Evolutionary conservation across 2,329 filamentous ascomycete species (phyloP), one percentile per base, ranked within the genome.

Genomic region (Colletotrichum endophyticum): DNA sequence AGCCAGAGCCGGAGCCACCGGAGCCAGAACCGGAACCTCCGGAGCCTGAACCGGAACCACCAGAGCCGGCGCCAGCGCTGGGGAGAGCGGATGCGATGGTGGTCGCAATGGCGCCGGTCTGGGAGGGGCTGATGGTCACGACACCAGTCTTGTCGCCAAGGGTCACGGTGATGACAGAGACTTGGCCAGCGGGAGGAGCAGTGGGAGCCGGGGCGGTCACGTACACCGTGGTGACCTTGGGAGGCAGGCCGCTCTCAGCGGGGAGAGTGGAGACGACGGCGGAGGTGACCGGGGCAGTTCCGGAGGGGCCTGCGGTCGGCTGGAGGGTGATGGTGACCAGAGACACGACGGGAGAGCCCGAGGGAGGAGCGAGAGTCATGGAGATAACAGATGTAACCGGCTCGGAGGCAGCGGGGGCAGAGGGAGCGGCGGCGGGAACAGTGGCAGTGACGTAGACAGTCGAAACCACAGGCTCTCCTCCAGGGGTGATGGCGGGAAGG

Each of bases 91-190:
- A 69, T 4, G 59, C 39, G 16, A 76, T 30, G 30, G 71, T 77
- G 0, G 64, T 70, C 12, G 67, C 75, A 19, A 63, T 34, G 75
- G 75, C 19, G 39, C 64, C 9, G 66, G 75, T 62, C 53, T 72
- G 69, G 13, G 70, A 49, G 70, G 75, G 72, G 25, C 72, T 77
- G 66, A 78, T 70, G 25, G 77, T 78, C 11, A 78, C 73, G n/a
- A 53, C 44, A 1, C 44, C 44, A 13, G 44, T 53, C 44, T 53
- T 53, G 44, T 61, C 49, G 28, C 73, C 72, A 28, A 78, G 56
- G 22, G 77, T 78, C 57, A 78, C 70, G 16, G 77, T 76, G 9
- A 78, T 69, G 59, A 78, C 76, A 59, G 71, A 70, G 66, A 73
- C 69, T 3, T 66, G 32, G 56, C 49, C 68, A 44, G 68, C 64